These are phyloP conservation scores for Gardenia jasminoides DNA, from an alignment of 257 asterid genomes.

Conservation along the genomic window DNA sequence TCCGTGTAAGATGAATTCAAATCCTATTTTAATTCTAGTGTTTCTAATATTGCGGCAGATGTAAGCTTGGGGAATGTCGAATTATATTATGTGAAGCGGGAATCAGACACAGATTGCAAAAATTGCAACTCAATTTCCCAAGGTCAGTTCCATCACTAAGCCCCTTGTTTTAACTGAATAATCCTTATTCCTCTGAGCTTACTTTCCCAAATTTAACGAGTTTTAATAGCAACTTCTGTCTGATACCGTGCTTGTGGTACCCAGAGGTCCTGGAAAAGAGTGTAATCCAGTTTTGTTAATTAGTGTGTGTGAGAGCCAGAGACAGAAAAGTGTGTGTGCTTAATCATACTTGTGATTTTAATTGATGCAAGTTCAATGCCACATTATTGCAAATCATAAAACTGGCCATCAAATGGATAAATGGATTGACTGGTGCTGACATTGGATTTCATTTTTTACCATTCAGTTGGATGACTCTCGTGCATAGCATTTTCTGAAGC, in stretches of 20 bases:
- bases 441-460: background rate
- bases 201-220: background rate
- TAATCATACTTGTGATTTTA: background rate
- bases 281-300: background rate
- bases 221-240: background rate
- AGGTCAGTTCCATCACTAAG: conserved; percentile 50
- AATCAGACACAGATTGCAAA: conserved; percentile 79
- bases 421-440: background rate
- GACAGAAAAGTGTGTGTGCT: background rate
- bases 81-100: conserved; percentile 75
- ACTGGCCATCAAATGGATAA: background rate
- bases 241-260: background rate
- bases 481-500: background rate
- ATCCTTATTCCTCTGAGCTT: conserved; percentile 5
- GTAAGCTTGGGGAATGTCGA: conserved; percentile 98
- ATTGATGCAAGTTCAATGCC: background rate
- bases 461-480: background rate
- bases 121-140: conserved; percentile 92
- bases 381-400: background rate
- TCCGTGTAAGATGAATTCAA: background rate
- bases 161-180: background rate
- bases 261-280: background rate
- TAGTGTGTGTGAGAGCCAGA: background rate
- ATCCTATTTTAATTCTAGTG: background rate
- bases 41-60: conserved; percentile 40